These are phyloP conservation scores for Amborella trichopoda DNA, from an alignment of 164 flowering plant species.

Conservation along the genomic window DNA sequence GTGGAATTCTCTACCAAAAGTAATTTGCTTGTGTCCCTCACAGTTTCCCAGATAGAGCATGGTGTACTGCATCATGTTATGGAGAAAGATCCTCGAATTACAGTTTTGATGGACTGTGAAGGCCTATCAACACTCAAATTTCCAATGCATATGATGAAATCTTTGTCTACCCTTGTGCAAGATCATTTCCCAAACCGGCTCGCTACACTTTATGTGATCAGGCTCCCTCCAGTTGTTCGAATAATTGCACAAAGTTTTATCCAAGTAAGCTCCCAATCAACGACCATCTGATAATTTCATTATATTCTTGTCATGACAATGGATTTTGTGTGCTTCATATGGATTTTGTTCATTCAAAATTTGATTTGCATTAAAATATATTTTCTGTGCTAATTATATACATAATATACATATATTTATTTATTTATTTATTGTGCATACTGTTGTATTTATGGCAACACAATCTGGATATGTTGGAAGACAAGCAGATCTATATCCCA, in stretches of 20 bases:
- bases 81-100: constrained; percentile 46
- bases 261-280: constrained; percentile 37
- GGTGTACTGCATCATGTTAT: constrained; percentile 52
- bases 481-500: too few relatives aligned
- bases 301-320: background rate
- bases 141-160: constrained; percentile 80
- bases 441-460: background rate
- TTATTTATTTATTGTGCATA: background rate
- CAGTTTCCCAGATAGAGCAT: constrained; percentile 81
- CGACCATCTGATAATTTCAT: background rate
- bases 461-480: too few relatives aligned
- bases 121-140: constrained; percentile 62
- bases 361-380: too few relatives aligned
- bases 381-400: background rate
- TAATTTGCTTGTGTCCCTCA: too few relatives aligned
- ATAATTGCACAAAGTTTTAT: constrained; percentile 69
- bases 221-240: constrained; percentile 79
- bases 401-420: background rate
- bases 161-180: constrained; percentile 65
- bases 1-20: too few relatives aligned
- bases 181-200: constrained; percentile 80
- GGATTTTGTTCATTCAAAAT: too few relatives aligned
- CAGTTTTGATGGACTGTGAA: constrained; percentile 81
- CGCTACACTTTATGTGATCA: constrained; percentile 52
- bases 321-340: background rate